These are phyloP conservation scores for Venturia carpophila DNA, from an alignment of 2,329 filamentous ascomycete species.

Conservation along the genomic window DNA sequence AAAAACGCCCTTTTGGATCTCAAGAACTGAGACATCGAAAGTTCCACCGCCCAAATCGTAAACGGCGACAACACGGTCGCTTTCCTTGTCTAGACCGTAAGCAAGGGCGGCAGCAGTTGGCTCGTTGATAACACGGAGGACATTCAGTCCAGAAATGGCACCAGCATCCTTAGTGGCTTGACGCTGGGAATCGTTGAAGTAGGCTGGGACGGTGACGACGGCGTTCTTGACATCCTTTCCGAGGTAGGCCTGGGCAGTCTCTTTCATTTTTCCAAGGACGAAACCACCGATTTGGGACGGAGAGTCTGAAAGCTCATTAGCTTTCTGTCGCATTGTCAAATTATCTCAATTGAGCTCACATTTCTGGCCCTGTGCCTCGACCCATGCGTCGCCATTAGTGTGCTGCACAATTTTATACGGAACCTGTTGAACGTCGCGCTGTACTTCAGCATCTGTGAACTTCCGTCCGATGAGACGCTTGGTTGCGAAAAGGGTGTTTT, in stretches of 20 bases:
- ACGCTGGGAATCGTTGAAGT: constrained; percentile 98
- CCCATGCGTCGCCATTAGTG: constrained; percentile 93
- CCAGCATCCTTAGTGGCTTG: constrained; percentile 98
- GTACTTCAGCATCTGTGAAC: constrained; percentile 87
- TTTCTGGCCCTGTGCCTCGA: constrained; percentile 84
- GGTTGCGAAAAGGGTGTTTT: constrained; percentile 96
- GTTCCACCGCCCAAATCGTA: constrained; percentile 98
- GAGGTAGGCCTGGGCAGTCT: constrained; percentile 90
- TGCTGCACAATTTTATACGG: constrained; percentile 99
- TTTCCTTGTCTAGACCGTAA: constrained; percentile 93
- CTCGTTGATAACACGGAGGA: constrained; percentile 96
- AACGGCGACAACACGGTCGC: constrained; percentile 82
- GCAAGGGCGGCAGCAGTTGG: constrained; percentile 91
- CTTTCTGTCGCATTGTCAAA: background rate
- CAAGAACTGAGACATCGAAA: constrained; percentile 96
- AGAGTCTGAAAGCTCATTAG: constrained; percentile 48
- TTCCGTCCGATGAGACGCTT: constrained; percentile 98
- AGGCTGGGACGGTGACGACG: constrained; percentile 92
- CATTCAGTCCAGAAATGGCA: constrained; percentile 91
- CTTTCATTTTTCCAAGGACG: constrained; percentile 97
- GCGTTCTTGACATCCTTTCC: constrained; percentile 89
- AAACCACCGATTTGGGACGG: constrained; percentile 98
- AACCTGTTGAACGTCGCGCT: constrained; percentile 94
- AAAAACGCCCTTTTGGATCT: constrained; percentile 96
- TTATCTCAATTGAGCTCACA: constrained; percentile 32